Percentiles rank a stretch among this genome's conserved stretches.
Conservation (phyloP, 352 stramenopile genomes). For the Phytopythium sindhum region DNA sequence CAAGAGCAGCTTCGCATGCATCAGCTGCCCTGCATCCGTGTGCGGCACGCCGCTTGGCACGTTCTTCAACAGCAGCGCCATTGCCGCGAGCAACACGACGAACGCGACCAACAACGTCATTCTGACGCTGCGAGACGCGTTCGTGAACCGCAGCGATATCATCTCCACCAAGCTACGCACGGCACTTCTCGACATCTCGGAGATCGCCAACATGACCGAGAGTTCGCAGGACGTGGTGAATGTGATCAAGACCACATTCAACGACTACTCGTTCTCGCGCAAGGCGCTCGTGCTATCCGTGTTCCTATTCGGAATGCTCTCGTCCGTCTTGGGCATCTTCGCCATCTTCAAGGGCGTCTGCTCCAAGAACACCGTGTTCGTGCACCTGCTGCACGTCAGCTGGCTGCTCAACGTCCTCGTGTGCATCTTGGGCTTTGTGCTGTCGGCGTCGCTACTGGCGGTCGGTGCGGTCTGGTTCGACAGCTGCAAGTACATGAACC, state of each 20-base stretch:
- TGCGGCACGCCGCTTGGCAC: conserved; percentile 44
- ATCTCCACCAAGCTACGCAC: conserved; percentile 42
- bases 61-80: conserved; percentile 33
- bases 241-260: conserved; percentile 60
- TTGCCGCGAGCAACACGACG: conserved; percentile 17
- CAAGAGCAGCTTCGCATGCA: conserved; percentile 35
- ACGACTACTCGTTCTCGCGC: conserved; percentile 75
- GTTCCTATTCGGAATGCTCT: conserved; percentile 70
- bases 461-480: conserved; percentile 79
- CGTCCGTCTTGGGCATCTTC: conserved; percentile 58
- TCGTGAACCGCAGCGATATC: conserved; percentile 33
- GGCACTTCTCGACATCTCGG: conserved; percentile 44
- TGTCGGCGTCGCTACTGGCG: conserved; percentile 65
- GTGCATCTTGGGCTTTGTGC: conserved; percentile 76
- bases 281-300: conserved; percentile 71
- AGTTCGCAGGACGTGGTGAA: conserved; percentile 56
- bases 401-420: conserved; percentile 72
- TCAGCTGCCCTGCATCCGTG: conserved; percentile 46
- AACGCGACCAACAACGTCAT: conserved; percentile 23
- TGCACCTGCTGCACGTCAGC: conserved; percentile 74
- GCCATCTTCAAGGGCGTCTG: conserved; percentile 77
- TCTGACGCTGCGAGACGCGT: conserved; percentile 32
- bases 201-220: conserved; percentile 47
- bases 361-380: conserved; percentile 66
- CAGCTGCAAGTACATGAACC: conserved; percentile 78